Evolutionary conservation across 2,329 filamentous ascomycete genomes (phyloP).

Genomic region (Grosmannia huntii): DNA sequence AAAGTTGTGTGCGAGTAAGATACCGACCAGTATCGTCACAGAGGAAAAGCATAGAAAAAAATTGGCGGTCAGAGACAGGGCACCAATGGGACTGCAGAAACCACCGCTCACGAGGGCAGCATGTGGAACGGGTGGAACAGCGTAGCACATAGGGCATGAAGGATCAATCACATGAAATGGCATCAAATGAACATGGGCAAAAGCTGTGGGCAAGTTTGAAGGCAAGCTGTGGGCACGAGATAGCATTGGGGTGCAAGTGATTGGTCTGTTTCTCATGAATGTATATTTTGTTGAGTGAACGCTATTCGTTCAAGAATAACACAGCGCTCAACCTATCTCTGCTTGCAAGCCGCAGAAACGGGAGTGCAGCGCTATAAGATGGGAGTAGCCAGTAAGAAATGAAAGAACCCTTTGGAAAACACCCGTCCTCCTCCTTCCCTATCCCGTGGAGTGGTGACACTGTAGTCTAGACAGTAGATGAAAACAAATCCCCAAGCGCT

Average conservation of each 20-base stretch:
- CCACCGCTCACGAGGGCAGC: too few species aligned
- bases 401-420: not conserved
- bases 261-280: not conserved
- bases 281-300: not conserved
- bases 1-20: too few species aligned
- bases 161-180: too few species aligned
- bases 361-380: not conserved
- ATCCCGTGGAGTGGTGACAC: constrained; percentile 8
- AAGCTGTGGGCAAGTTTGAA: too few species aligned
- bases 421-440: not conserved
- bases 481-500: constrained; percentile 1
- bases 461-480: not conserved
- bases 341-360: not conserved
- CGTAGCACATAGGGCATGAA: too few species aligned
- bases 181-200: too few species aligned
- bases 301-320: not conserved
- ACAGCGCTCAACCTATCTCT: not conserved
- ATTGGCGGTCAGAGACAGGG: not conserved
- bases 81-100: too few species aligned
- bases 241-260: not conserved
- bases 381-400: not conserved
- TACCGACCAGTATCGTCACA: not conserved
- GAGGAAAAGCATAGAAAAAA: not conserved
- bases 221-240: too few species aligned
- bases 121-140: not conserved